Base-by-base conservation (phyloP, 495 filamentous ascomycete genomes). In the Glonium stellatum region DNA sequence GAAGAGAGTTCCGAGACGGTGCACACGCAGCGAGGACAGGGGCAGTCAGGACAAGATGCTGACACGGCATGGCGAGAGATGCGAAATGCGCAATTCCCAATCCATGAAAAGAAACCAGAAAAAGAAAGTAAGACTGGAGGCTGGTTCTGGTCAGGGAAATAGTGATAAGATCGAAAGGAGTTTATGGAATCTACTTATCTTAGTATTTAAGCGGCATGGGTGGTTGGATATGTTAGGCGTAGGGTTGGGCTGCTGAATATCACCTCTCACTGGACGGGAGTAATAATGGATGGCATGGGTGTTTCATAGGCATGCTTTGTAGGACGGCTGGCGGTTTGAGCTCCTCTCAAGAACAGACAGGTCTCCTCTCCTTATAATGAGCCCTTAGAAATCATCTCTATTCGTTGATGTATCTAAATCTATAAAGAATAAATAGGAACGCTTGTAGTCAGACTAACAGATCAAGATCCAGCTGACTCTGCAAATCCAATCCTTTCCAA, bases 401-500 rank as follows among this genome's bases (percentile, higher is more conserved):
- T 31, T 31, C 27, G 27, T 31, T 31, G 27, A 31, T 31, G 6
- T 31, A 31, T 31, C 6, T 3, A 31, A 31, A 6, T 31, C 27
- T 31, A 31, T 31, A 31, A 31, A 31, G 6, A 31, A 6, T 31
- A 31, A 6, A 31, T 2, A 31, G 27, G 27, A 31, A 31, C 27
- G 6, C 6, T 6, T 31, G 6, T 6, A 31, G 27, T 31, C 3
- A 6, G 6, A 6, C 27, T 31, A 31, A 31, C 27, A 31, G 6
- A 31, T 31, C 27, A 31, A 6, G 44, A 18, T 54, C 31, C 13
- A n/a, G 50, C 50, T 31, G 34, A n/a, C 69, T 82, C 75, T 0
- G 82, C 86, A 70, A 89, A 85, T 0, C 86, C 84, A 46, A 80
- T 79, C 42, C 78, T 72, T 54, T 81, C 78, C 35, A 87, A 69